phyloP scores from a whole-genome alignment of 805 yeast genomes.

The Priceomyces castillae region DNA sequence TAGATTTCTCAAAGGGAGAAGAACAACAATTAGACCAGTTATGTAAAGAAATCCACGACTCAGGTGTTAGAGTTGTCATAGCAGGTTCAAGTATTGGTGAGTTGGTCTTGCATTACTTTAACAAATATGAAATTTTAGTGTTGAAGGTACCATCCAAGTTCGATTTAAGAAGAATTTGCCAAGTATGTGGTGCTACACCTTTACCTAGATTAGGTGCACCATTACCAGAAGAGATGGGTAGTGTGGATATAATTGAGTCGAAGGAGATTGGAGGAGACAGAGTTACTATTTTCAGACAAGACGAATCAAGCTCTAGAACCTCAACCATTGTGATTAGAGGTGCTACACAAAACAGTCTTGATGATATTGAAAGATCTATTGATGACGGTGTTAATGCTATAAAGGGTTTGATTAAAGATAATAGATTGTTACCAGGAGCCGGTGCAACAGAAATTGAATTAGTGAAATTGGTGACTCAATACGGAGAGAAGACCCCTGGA shows the following conservation, averaged over 20 bases:
- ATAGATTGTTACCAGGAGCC: slow-evolving; percentile 85
- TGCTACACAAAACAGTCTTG: slow-evolving; percentile 90
- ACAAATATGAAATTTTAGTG: slow-evolving; percentile 80
- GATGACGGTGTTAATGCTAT: slow-evolving; percentile 95
- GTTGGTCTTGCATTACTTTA: slow-evolving; percentile 86
- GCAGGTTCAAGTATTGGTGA: slow-evolving; percentile 97
- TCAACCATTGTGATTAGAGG: slow-evolving; percentile 94
- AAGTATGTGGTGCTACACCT: slow-evolving; percentile 98
- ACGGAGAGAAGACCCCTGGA: slow-evolving; percentile 94
- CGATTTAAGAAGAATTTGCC: slow-evolving; percentile 87
- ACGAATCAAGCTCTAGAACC: slow-evolving; percentile 64
- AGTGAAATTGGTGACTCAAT: slow-evolving; percentile 71
- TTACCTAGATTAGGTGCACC: slow-evolving; percentile 93
- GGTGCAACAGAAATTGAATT: slow-evolving; percentile 93
- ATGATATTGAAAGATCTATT: slow-evolving; percentile 94
- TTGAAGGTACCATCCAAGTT: slow-evolving; percentile 91
- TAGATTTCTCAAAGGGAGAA: slow-evolving; percentile 93
- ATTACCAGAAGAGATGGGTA: slow-evolving; percentile 89
- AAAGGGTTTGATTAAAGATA: slow-evolving; percentile 83
- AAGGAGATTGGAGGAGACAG: slow-evolving; percentile 97
- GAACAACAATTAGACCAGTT: slow-evolving; percentile 87
- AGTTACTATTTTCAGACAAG: slow-evolving; percentile 90
- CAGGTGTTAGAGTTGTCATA: slow-evolving; percentile 83
- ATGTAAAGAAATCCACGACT: slow-evolving; percentile 75
- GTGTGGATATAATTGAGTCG: slow-evolving; percentile 82